These are phyloP conservation scores for Penicillium subrubescens DNA, from an alignment of 495 filamentous ascomycete species.

Conservation along the genomic window DNA sequence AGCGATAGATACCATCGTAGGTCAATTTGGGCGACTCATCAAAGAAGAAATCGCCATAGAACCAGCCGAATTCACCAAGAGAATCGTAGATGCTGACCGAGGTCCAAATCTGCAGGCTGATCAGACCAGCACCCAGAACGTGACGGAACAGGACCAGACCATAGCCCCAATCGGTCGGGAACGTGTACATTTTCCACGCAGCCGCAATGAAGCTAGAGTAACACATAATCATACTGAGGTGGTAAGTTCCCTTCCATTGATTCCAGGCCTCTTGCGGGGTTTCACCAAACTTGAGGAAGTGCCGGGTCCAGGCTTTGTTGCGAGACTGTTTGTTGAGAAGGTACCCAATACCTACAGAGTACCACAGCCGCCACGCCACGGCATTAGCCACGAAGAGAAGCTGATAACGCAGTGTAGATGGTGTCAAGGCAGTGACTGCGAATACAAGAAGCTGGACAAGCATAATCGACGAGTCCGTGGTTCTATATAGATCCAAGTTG, in stretches of 20 bases:
- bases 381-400: slow-evolving; percentile 81
- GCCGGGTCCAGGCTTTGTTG: slow-evolving; percentile 89
- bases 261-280: slow-evolving; percentile 89
- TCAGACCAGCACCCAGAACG: slow-evolving; percentile 75
- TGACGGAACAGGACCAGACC: slow-evolving; percentile 84
- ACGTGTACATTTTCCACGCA: slow-evolving; percentile 92
- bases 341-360: slow-evolving; percentile 82
- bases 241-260: slow-evolving; percentile 97
- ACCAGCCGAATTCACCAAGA: slow-evolving; percentile 98
- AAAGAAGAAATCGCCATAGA: slow-evolving; percentile 98
- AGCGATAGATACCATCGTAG: slow-evolving; percentile 96
- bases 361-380: slow-evolving; percentile 85
- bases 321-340: slow-evolving; percentile 84
- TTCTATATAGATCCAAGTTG: slow-evolving; percentile 86
- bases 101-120: slow-evolving; percentile 91
- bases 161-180: slow-evolving; percentile 82
- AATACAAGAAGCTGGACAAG: slow-evolving; percentile 74
- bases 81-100: slow-evolving; percentile 93
- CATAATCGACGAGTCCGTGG: slow-evolving; percentile 77
- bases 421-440: slow-evolving; percentile 71
- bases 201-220: slow-evolving; percentile 87
- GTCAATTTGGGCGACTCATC: slow-evolving; percentile 80
- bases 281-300: slow-evolving; percentile 96
- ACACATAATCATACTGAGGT: slow-evolving; percentile 86
- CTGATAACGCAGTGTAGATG: slow-evolving; percentile 72